Evolutionary conservation across 805 yeast genomes (phyloP).

Genomic region (Myxozyma vanderwaltii): DNA sequence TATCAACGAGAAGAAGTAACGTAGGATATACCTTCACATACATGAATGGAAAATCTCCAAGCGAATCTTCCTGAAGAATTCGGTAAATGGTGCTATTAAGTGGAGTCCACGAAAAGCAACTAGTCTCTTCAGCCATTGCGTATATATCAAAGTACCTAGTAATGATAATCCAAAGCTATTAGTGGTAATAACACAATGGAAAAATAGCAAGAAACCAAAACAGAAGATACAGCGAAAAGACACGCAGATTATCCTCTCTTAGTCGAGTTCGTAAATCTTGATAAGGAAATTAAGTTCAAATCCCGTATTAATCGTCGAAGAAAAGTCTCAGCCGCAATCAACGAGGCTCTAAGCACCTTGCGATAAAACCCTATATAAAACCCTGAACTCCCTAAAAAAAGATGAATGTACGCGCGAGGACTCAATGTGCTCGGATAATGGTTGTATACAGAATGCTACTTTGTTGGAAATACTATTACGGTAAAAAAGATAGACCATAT

Average conservation of each 20-base stretch:
- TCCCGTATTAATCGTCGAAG: not conserved
- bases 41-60: conserved; percentile 28
- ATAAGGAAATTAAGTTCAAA: not conserved
- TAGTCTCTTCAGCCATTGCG: conserved; percentile 4
- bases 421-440: too few relatives aligned
- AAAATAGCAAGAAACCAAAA: too few relatives aligned
- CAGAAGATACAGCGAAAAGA: too few relatives aligned
- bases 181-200: too few relatives aligned
- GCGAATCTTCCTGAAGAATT: conserved; percentile 27
- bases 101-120: conserved; percentile 22
- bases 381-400: too few relatives aligned
- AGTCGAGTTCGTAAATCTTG: not conserved
- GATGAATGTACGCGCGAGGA: too few relatives aligned
- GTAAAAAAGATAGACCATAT: too few relatives aligned
- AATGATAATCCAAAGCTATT: too few relatives aligned
- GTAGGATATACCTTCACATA: conserved; percentile 31
- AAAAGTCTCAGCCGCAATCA: not conserved
- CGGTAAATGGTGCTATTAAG: conserved; percentile 27
- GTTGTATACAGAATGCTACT: too few relatives aligned
- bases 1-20: conserved; percentile 23
- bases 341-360: not conserved
- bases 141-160: too few relatives aligned
- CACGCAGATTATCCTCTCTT: not conserved
- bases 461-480: too few relatives aligned
- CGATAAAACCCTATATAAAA: not conserved